These are phyloP conservation scores for Irpex lacteus DNA, from an alignment of 1,284 basidiomycete genomes.

Conservation along the genomic window DNA sequence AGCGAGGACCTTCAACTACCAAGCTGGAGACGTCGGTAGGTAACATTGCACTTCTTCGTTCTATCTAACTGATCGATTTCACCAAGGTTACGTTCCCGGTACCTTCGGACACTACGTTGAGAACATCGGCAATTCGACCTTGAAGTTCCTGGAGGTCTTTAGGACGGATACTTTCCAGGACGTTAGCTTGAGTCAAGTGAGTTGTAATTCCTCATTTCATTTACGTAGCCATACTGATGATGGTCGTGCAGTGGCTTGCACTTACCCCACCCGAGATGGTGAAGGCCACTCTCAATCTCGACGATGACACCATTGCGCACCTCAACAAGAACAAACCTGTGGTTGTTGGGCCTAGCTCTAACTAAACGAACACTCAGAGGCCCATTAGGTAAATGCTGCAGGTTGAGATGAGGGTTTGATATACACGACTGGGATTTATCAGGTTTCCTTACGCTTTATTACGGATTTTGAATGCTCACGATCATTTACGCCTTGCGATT, in stretches of 20 bases:
- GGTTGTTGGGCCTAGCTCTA: slow-evolving; percentile 22
- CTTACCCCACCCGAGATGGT: slow-evolving; percentile 39
- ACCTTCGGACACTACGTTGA: slow-evolving; percentile 62
- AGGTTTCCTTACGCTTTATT: no score
- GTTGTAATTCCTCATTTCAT: neutral
- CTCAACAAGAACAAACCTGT: slow-evolving; percentile 34
- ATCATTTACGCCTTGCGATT: no score
- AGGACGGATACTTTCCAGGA: slow-evolving; percentile 35
- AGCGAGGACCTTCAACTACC: slow-evolving; percentile 68
- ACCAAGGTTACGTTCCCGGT: slow-evolving; percentile 6
- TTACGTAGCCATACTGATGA: neutral
- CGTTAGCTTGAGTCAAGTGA: slow-evolving; percentile 28
- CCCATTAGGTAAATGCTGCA: neutral
- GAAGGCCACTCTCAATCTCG: slow-evolving; percentile 36
- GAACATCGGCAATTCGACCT: slow-evolving; percentile 59
- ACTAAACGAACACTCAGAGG: neutral
- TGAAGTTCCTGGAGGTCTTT: slow-evolving; percentile 63
- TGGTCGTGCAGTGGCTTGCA: slow-evolving; percentile 33
- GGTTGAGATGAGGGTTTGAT: no score
- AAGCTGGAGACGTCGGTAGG: slow-evolving; percentile 58
- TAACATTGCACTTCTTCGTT: neutral
- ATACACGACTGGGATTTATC: no score
- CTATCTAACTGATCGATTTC: neutral
- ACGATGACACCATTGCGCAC: slow-evolving; percentile 31
- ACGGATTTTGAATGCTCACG: no score